These are phyloP conservation scores for Bipolaris victoriae DNA, from an alignment of 2,329 filamentous ascomycete species.

Conservation along the genomic window DNA sequence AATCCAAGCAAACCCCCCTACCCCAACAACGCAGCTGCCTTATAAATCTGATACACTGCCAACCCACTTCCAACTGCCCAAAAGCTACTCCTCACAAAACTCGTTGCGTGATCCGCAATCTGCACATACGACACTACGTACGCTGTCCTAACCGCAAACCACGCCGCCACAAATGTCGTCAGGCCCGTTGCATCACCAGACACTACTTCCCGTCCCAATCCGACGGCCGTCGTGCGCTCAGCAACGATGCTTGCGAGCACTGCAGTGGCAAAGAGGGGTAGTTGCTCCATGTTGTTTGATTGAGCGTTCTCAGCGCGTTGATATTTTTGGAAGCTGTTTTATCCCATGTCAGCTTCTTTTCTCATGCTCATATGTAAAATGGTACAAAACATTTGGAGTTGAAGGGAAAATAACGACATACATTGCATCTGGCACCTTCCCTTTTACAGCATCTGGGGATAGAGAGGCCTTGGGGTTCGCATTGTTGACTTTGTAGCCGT, in stretches of 20 bases:
- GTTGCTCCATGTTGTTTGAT: constrained; percentile 33
- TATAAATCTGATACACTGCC: constrained; percentile 30
- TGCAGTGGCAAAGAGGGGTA: constrained; percentile 33
- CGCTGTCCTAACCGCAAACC: constrained; percentile 26
- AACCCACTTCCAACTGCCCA: constrained; percentile 23
- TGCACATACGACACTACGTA: constrained; percentile 30
- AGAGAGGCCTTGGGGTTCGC: constrained; percentile 34
- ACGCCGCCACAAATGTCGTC: constrained; percentile 26
- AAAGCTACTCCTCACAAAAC: constrained; percentile 27
- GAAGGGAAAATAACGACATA: neutral
- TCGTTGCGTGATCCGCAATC: constrained; percentile 28
- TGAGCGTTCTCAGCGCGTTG: constrained; percentile 38
- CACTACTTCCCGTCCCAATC: constrained; percentile 15
- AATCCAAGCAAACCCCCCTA: constrained; percentile 1
- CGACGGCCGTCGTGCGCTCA: constrained; percentile 27
- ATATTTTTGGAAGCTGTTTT: constrained; percentile 30
- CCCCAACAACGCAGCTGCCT: constrained; percentile 29
- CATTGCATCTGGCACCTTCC: constrained; percentile 35
- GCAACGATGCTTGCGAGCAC: constrained; percentile 33
- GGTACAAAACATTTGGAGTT: no score
- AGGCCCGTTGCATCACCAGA: constrained; percentile 28
- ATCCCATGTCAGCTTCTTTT: neutral
- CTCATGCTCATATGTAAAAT: neutral
- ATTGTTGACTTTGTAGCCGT: constrained; percentile 35
- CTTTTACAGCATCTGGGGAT: constrained; percentile 27